Evolutionary conservation across 225 moss, liverwort and hornwort species (phyloP), one percentile per base, ranked within the genome.

Genomic region (Polytrichum formosum): DNA sequence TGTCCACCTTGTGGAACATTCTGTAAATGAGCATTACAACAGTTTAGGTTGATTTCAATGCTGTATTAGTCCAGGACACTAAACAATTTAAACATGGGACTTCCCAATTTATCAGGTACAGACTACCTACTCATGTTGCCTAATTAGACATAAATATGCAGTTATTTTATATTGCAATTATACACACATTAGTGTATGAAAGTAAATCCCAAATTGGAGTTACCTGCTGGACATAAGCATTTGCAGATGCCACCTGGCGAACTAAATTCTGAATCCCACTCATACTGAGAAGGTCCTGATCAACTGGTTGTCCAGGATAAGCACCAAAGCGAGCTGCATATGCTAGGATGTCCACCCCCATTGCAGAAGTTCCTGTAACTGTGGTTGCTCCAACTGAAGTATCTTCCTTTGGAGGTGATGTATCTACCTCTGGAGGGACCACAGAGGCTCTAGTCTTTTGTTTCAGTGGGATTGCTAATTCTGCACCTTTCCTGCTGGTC

Each of bases 401-500:
- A 30, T 81, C 79, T 62, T 73, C 82, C 54, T 86, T 89, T 26
- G 84, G 91, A 77, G 74, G 46, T 54, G 30, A 63, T 63, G 35
- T 70, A 74, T 89, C 92, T 62, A 84, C 72, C 71, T 87, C 83
- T 53, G 66, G 58, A 60, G 67, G 68, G 54, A 72, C 16, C 56
- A 79, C 78, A 62, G 67, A 66, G 18, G 69, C 67, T 30, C 73
- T 70, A 67, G 82, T 80, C 28, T 85, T 80, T 33, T 84, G 87
- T 30, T 86, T 75, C 2, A 77, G 80, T 69, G 83, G 91, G 16
- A 80, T 64, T 7, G 85, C 92, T 69, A 86, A 85, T 22, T 92
- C 93, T 27, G 92, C 89, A 80, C 82, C 75, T 78, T 80, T 92
- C 71, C 90, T 92, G 31, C 81, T 85, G n/a, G 83, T 89, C 71